These are phyloP conservation scores for Ambrosiella beaveri DNA, from an alignment of 2,329 filamentous ascomycete species.

Conservation along the genomic window DNA sequence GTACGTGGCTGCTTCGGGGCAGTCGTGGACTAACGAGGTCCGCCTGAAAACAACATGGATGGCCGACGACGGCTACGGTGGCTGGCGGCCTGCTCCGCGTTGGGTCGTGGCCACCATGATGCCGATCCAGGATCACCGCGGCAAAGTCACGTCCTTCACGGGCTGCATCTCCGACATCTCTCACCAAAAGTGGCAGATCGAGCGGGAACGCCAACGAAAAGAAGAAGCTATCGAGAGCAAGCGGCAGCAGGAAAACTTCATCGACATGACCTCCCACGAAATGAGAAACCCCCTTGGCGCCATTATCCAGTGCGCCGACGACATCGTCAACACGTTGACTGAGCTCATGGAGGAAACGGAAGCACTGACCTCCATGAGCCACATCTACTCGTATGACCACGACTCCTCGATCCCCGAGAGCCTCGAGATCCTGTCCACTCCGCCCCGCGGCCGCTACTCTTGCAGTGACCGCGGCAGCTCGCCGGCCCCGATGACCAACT, in stretches of 20 bases:
- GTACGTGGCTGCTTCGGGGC: conserved; percentile 24
- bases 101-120: conserved; percentile 34
- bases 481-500: background rate
- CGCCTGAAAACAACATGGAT: conserved; percentile 31
- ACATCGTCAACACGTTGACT: conserved; percentile 39
- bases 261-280: conserved; percentile 58
- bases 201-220: conserved; percentile 51
- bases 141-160: conserved; percentile 28
- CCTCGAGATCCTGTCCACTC: background rate
- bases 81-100: conserved; percentile 26
- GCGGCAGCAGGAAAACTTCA: conserved; percentile 52
- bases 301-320: conserved; percentile 59
- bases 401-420: background rate
- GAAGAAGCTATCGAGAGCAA: conserved; percentile 72
- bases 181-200: conserved; percentile 39
- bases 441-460: background rate
- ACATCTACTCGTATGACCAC: background rate
- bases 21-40: conserved; percentile 30
- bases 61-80: conserved; percentile 27
- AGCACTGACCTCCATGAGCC: conserved; percentile 19
- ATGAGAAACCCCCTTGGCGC: conserved; percentile 63
- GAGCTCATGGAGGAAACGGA: conserved; percentile 20
- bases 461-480: background rate
- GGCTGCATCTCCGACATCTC: conserved; percentile 34
- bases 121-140: conserved; percentile 30